Conservation (phyloP, 768 basidiomycete genomes). For the Termitomyces bulborhizus region DNA sequence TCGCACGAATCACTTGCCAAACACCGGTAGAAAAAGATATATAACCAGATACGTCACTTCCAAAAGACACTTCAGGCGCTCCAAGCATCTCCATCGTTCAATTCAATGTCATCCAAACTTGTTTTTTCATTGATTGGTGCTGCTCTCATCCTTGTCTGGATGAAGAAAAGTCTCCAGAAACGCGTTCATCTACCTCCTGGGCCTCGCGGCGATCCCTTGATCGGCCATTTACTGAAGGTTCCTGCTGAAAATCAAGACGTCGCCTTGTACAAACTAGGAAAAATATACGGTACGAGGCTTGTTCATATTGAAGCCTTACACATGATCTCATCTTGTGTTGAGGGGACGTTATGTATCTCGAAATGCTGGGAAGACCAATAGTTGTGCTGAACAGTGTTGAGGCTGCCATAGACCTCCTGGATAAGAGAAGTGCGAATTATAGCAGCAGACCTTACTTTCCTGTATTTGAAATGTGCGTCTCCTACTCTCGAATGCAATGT, state of each 20-base stretch:
- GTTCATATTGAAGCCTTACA: not conserved
- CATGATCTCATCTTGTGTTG: not conserved
- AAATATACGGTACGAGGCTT: conserved; percentile 23
- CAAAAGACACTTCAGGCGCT: not conserved
- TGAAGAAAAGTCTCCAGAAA: not conserved
- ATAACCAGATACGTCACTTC: not conserved
- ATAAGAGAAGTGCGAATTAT: conserved; percentile 19
- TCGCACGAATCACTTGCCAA: too few species aligned
- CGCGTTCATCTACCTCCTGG: conserved; percentile 21
- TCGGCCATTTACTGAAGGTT: conserved; percentile 22
- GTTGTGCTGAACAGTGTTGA: conserved; percentile 17
- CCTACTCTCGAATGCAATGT: not conserved
- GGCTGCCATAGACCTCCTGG: conserved; percentile 21
- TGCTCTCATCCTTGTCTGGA: not conserved
- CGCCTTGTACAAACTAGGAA: conserved; percentile 22
- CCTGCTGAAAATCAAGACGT: conserved; percentile 19
- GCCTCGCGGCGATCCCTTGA: conserved; percentile 28
- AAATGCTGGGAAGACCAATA: conserved; percentile 19
- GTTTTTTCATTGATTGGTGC: not conserved
- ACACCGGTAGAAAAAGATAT: too few species aligned
- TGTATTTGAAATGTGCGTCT: conserved; percentile 11
- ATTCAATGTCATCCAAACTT: not conserved
- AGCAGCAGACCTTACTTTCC: conserved; percentile 16
- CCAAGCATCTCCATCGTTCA: not conserved
- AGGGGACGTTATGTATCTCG: conserved; percentile 19